Base-by-base conservation (phyloP, 129 eudicot species). In the Scalesia atractyloides region DNA sequence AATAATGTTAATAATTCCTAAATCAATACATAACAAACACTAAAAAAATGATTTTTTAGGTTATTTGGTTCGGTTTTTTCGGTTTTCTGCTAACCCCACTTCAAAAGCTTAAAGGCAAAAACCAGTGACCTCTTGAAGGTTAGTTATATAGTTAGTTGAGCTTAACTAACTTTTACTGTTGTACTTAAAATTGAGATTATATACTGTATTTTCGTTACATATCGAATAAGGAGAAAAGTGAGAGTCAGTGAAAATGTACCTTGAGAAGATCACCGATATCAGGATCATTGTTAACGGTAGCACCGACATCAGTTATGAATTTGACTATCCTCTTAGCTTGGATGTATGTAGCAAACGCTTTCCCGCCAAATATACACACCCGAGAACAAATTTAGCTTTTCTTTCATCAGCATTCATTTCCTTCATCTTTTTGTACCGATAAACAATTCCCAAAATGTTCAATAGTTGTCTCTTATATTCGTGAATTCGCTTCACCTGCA, bases 241-340 rank as follows among this genome's bases (percentile, higher is more conserved):
- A 54, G 17, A 66, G 37, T 30, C 44, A 16, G 37, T 68, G 52
- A 51, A 52, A 16, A 41, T 50, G 39, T 84, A 85, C 96, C 95
- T 92, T 92, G 41, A 92, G 69, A 33, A 92, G 85, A 76, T 92
- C 96, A 75, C 95, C 98, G 5, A 92, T 92, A 13, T 92, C 98
- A 70, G 98, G 92, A 87, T 92, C 96, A 73, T 87, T 83, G 53
- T 92, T 92, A 62, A 92, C 84, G 49, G 90, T 87, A 63, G 85
- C 87, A 53, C 90, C 98, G 34, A 92, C 95, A 80, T 92, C 98
- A 26, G 92, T 89, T 70, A 92, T 89, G 73, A 92, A 85, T 78
- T 92, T 92, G 64, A 92, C 96, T 56, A 92, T 92, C 76, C 98
- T 87, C 86, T 92, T 92, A 59, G 96, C 98, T 82, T 89, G 98